Conservation (phyloP, 805 yeast species). For the Saccharomycopsis sp. region DNA sequence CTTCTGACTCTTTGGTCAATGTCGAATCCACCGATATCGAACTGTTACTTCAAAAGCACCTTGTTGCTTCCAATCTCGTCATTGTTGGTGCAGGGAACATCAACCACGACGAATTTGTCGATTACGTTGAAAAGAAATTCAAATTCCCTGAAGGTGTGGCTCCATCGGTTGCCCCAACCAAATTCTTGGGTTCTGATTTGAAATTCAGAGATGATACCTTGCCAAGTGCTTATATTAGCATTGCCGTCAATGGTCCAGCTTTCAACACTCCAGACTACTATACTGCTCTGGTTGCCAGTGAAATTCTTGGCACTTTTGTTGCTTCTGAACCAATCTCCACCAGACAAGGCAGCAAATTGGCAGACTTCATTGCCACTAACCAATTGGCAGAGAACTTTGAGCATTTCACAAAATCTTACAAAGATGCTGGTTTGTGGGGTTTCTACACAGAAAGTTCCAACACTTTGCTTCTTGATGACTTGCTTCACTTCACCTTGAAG, state of each 20-base stretch:
- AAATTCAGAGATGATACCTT: constrained; percentile 83
- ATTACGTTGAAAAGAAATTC: constrained; percentile 47
- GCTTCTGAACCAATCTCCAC: constrained; percentile 48
- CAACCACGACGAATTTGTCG: constrained; percentile 60
- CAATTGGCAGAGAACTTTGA: constrained; percentile 63
- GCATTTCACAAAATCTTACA: constrained; percentile 65
- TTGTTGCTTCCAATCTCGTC: constrained; percentile 56
- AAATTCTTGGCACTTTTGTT: constrained; percentile 46
- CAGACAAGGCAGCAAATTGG: constrained; percentile 59
- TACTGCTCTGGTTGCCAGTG: constrained; percentile 67
- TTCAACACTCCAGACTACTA: constrained; percentile 53
- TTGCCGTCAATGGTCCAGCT: constrained; percentile 70
- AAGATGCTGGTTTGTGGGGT: constrained; percentile 82
- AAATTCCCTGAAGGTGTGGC: constrained; percentile 41
- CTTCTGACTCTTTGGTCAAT: constrained; percentile 50
- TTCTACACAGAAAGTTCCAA: constrained; percentile 58
- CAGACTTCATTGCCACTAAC: constrained; percentile 59
- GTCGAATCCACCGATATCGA: constrained; percentile 51
- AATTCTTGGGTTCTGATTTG: constrained; percentile 79
- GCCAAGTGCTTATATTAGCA: constrained; percentile 69
- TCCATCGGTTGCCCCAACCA: constrained; percentile 41
- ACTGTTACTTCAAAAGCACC: constrained; percentile 46
- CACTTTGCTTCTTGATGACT: constrained; percentile 57
- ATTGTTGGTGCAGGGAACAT: constrained; percentile 64
- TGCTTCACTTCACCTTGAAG: constrained; percentile 70